Conservation (phyloP, 805 yeast species). For the Metschnikowia peoriensis region DNA sequence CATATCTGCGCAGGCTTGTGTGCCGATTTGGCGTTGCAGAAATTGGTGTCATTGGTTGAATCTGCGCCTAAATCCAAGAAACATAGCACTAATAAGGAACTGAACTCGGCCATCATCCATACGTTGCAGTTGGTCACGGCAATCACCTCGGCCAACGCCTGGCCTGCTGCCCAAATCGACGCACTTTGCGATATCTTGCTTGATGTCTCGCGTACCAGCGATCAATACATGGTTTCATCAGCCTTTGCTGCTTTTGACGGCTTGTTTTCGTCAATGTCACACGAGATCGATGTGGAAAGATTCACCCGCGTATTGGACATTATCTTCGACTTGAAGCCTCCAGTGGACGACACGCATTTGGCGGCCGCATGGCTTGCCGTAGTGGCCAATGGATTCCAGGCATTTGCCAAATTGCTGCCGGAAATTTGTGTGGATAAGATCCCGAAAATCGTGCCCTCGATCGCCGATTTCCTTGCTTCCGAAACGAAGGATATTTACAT, state of each 20-base stretch:
- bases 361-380: constrained; percentile 96
- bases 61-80: constrained; percentile 30
- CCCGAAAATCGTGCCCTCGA: constrained; percentile 46
- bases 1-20: constrained; percentile 76
- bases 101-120: constrained; percentile 64
- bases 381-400: constrained; percentile 71
- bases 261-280: constrained; percentile 63
- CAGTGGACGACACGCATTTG: constrained; percentile 76
- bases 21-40: constrained; percentile 64
- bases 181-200: constrained; percentile 73
- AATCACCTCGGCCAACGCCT: constrained; percentile 70
- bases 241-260: constrained; percentile 85
- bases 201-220: constrained; percentile 77
- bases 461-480: constrained; percentile 65
- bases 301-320: constrained; percentile 64
- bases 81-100: constrained; percentile 44
- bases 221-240: constrained; percentile 78
- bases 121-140: constrained; percentile 71
- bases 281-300: constrained; percentile 59
- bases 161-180: constrained; percentile 75
- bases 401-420: constrained; percentile 35
- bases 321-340: constrained; percentile 77
- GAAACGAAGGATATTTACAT: constrained; percentile 61
- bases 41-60: constrained; percentile 47
- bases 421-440: constrained; percentile 51